phyloP scores from a whole-genome alignment of 2,329 filamentous ascomycete genomes.

The Hypoxylon rubiginosum region DNA sequence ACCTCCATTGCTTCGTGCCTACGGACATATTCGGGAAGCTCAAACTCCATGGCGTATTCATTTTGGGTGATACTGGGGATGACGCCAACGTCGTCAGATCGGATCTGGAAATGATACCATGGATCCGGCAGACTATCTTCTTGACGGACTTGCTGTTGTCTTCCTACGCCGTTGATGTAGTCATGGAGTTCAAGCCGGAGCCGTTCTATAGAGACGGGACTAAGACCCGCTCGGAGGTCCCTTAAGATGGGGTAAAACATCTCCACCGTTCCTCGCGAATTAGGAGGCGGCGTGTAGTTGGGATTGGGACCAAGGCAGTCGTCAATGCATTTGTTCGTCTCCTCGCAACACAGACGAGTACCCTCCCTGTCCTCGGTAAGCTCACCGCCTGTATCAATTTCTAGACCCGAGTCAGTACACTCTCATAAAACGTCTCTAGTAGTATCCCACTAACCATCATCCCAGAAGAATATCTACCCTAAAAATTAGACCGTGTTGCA shows the following conservation, averaged over 20 bases:
- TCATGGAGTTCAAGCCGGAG: constrained; percentile 47
- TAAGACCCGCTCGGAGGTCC: constrained; percentile 44
- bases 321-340: constrained; percentile 47
- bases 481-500: constrained; percentile 10
- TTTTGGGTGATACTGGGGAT: constrained; percentile 50
- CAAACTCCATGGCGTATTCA: constrained; percentile 51
- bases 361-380: constrained; percentile 48
- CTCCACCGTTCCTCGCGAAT: constrained; percentile 42
- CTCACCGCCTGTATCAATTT: constrained; percentile 51
- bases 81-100: constrained; percentile 49
- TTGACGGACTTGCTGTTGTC: constrained; percentile 48
- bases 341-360: constrained; percentile 42
- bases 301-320: constrained; percentile 46
- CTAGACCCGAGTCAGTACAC: constrained; percentile 25
- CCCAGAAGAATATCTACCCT: constrained; percentile 48
- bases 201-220: constrained; percentile 42
- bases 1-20: constrained; percentile 48
- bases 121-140: constrained; percentile 45
- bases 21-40: constrained; percentile 47
- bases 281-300: constrained; percentile 42
- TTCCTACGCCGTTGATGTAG: constrained; percentile 47
- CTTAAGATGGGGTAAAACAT: constrained; percentile 50
- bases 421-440: not conserved
- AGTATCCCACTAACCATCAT: constrained; percentile 43
- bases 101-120: constrained; percentile 49